Evolutionary conservation across 169 alveolate genomes (phyloP).

Genomic region (Fabrea salina): DNA sequence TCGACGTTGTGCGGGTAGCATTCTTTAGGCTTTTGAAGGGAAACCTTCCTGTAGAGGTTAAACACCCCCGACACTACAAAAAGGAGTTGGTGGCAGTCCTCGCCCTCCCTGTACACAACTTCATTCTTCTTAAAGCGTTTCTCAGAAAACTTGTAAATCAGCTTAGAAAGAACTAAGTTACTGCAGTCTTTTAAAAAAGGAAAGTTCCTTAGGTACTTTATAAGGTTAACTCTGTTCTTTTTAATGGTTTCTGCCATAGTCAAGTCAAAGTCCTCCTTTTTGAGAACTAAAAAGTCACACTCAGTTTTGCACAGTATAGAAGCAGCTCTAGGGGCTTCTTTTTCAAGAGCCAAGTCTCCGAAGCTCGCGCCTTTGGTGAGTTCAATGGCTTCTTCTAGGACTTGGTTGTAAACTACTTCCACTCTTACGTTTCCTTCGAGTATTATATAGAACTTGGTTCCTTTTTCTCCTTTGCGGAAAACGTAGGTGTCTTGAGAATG

Average conservation of each 20-base stretch:
- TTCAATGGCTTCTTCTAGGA: neutral
- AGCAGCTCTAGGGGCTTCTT: constrained; percentile 52
- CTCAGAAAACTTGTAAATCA: neutral
- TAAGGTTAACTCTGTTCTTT: constrained; percentile 25
- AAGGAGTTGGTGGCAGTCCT: neutral
- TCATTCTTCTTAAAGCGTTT: neutral
- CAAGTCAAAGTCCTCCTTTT: constrained; percentile 35
- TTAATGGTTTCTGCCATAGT: constrained; percentile 26
- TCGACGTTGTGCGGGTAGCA: neutral
- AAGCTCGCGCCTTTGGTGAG: constrained; percentile 39
- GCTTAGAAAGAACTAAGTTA: neutral
- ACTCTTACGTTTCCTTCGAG: constrained; percentile 49
- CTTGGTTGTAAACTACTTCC: neutral
- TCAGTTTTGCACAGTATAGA: constrained; percentile 36
- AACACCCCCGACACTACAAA: neutral
- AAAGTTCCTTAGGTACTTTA: neutral
- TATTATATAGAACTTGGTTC: constrained; percentile 49
- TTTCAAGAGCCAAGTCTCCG: constrained; percentile 54
- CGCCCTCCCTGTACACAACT: neutral
- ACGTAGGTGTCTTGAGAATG: no score
- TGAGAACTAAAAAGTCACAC: constrained; percentile 41
- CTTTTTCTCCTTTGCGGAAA: constrained; percentile 48
- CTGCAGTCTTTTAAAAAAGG: neutral
- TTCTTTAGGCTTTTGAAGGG: neutral
- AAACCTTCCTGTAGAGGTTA: neutral